A percentile compares a stretch with the other conserved stretches of the same genome.
Evolutionary conservation across 352 stramenopile species (phyloP).

Genomic region (Phytophthora citricola): DNA sequence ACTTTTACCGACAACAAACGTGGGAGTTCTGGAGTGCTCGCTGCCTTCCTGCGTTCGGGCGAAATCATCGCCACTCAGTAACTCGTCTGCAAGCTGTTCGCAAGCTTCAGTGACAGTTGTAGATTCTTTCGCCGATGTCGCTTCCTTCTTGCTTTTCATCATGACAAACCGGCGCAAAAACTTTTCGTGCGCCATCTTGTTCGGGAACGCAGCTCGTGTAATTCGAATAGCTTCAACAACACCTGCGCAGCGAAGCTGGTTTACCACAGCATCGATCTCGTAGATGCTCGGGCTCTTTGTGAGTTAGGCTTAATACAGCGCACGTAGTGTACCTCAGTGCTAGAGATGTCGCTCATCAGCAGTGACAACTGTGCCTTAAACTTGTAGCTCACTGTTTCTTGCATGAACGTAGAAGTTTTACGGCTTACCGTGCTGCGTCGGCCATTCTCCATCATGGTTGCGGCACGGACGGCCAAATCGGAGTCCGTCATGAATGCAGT

Average conservation of each 20-base stretch:
- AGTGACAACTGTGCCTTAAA: conserved; percentile 89
- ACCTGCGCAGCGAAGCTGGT: conserved; percentile 89
- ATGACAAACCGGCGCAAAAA: conserved; percentile 86
- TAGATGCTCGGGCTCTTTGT: conserved; percentile 71
- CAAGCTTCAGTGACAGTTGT: conserved; percentile 72
- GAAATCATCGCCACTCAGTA: conserved; percentile 59
- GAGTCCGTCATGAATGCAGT: conserved; percentile 67
- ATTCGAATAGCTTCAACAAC: conserved; percentile 93
- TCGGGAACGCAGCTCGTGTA: conserved; percentile 88
- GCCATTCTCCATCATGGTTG: conserved; percentile 51
- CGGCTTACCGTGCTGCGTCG: conserved; percentile 56
- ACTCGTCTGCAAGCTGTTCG: conserved; percentile 55
- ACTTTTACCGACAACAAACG: conserved; percentile 86
- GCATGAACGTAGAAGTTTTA: conserved; percentile 87
- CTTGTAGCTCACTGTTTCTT: conserved; percentile 90
- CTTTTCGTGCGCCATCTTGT: conserved; percentile 95
- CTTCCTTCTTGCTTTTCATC: conserved; percentile 54
- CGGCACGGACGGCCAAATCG: conserved; percentile 62
- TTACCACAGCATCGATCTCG: conserved; percentile 88
- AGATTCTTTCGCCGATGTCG: conserved; percentile 27
- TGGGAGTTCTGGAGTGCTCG: conserved; percentile 48
- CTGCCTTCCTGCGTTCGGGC: conserved; percentile 37
- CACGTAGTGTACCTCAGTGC: conserved; percentile 89
- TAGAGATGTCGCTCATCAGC: conserved; percentile 88
- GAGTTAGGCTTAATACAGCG: conserved; percentile 94